Evolutionary conservation across 805 yeast species (phyloP).

Genomic region (Cyberlindnera xylosilytica): DNA sequence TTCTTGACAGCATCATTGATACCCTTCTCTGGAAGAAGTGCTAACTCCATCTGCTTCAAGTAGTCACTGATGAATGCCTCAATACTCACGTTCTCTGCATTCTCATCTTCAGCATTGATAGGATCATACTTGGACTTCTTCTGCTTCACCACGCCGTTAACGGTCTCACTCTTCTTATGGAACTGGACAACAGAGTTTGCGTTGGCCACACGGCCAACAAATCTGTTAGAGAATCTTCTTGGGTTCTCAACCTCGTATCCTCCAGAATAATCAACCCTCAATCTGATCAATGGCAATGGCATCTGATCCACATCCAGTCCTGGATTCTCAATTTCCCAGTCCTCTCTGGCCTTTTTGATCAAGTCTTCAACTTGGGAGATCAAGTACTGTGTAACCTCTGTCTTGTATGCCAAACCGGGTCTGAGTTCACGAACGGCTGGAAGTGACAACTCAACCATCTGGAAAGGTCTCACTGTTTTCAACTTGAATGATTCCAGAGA

Average conservation of each 20-base stretch:
- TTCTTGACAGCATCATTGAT: constrained; percentile 68
- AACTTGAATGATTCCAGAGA: constrained; percentile 59
- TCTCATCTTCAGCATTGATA: constrained; percentile 17
- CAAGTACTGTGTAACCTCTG: constrained; percentile 58
- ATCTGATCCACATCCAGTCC: constrained; percentile 32
- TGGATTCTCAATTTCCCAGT: constrained; percentile 40
- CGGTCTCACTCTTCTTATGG: constrained; percentile 43
- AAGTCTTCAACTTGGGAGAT: constrained; percentile 62
- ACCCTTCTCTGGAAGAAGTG: constrained; percentile 71
- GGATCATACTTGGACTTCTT: constrained; percentile 3
- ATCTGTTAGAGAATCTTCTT: constrained; percentile 80
- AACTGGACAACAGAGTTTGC: constrained; percentile 80
- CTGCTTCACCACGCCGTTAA: constrained; percentile 4
- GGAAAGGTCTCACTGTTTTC: constrained; percentile 77
- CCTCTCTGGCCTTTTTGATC: constrained; percentile 54
- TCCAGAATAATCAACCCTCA: constrained; percentile 85
- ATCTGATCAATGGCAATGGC: constrained; percentile 80
- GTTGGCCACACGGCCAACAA: constrained; percentile 90
- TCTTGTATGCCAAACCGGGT: constrained; percentile 59
- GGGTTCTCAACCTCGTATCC: constrained; percentile 92
- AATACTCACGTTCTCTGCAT: constrained; percentile 46
- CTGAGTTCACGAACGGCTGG: constrained; percentile 48
- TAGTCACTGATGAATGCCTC: constrained; percentile 62
- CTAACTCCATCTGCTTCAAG: constrained; percentile 58
- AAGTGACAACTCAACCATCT: constrained; percentile 63